Evolutionary conservation across 1,284 basidiomycete genomes (phyloP).

Genomic region (Naganishia albida): DNA sequence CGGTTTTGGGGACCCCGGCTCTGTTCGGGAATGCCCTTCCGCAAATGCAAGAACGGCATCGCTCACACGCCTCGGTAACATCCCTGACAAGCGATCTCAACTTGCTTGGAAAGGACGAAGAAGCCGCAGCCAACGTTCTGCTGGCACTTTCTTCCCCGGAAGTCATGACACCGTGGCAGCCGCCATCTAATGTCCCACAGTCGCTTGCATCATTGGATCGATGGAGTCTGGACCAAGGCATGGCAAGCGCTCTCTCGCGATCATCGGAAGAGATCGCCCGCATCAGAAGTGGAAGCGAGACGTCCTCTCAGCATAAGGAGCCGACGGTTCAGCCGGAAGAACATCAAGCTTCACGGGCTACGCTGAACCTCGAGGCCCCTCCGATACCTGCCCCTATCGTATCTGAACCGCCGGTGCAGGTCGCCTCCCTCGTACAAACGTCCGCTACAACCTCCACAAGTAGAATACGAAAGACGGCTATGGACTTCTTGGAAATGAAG

Average conservation of each 20-base stretch:
- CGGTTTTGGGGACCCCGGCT: slow-evolving; percentile 7
- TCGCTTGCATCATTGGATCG: slow-evolving; percentile 15
- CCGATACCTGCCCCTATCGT: background rate
- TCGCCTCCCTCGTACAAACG: background rate
- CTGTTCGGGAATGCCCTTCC: slow-evolving; percentile 10
- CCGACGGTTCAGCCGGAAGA: background rate
- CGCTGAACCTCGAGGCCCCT: background rate
- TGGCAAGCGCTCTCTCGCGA: background rate
- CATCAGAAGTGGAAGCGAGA: background rate
- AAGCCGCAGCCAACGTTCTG: slow-evolving; percentile 30
- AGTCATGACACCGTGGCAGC: slow-evolving; percentile 29
- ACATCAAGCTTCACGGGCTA: too few species aligned
- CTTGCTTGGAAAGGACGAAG: slow-evolving; percentile 20
- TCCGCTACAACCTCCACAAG: background rate
- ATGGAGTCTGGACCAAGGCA: slow-evolving; percentile 28
- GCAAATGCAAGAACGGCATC: background rate
- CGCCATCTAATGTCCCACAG: slow-evolving; percentile 1
- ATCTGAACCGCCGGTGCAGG: background rate
- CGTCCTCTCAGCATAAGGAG: background rate
- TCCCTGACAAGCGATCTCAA: slow-evolving; percentile 5
- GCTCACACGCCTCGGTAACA: slow-evolving; percentile 3
- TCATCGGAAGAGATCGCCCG: background rate
- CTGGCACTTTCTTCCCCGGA: slow-evolving; percentile 32
- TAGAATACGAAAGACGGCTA: slow-evolving; percentile 23
- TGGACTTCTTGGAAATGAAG: slow-evolving; percentile 26